A percentile compares a stretch with the other conserved stretches of the same genome.
Conservation (phyloP, 2,329 filamentous ascomycete species). For the Claviceps pusilla region DNA sequence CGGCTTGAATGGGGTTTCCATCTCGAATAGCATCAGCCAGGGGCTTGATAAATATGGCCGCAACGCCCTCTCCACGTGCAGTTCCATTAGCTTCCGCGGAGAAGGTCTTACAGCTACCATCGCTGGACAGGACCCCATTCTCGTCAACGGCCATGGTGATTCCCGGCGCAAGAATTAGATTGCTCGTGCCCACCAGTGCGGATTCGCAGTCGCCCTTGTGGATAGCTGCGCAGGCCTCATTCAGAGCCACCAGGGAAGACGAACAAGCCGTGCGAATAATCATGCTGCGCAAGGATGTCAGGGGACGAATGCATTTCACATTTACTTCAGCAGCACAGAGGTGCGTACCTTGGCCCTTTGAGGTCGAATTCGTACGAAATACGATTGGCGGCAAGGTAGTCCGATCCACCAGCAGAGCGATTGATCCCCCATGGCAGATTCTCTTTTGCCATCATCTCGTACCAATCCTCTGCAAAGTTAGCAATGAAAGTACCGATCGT, state of each 20-base stretch:
- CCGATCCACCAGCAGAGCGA: slow-evolving; percentile 10
- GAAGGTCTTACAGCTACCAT: slow-evolving; percentile 21
- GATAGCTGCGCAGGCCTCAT: slow-evolving; percentile 20
- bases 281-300: slow-evolving; percentile 7
- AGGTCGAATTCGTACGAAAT: slow-evolving; percentile 19
- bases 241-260: slow-evolving; percentile 19
- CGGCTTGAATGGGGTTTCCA: slow-evolving; percentile 26
- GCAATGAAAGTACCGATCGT: slow-evolving; percentile 17
- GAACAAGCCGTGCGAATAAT: slow-evolving; percentile 25
- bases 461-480: slow-evolving; percentile 17
- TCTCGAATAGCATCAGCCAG: slow-evolving; percentile 31
- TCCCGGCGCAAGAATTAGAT: slow-evolving; percentile 16
- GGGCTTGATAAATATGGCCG: slow-evolving; percentile 29
- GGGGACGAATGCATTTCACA: background rate
- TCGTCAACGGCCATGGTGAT: slow-evolving; percentile 15
- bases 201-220: slow-evolving; percentile 12
- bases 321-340: background rate
- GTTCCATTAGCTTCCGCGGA: slow-evolving; percentile 34
- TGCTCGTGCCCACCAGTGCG: slow-evolving; percentile 18
- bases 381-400: slow-evolving; percentile 18
- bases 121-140: slow-evolving; percentile 21
- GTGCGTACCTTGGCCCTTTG: slow-evolving; percentile 16
- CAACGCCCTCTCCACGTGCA: slow-evolving; percentile 33
- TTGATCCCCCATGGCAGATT: slow-evolving; percentile 8
- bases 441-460: slow-evolving; percentile 8